Conservation (phyloP, 441 rosid genomes). For the Corymbia citriodora region DNA sequence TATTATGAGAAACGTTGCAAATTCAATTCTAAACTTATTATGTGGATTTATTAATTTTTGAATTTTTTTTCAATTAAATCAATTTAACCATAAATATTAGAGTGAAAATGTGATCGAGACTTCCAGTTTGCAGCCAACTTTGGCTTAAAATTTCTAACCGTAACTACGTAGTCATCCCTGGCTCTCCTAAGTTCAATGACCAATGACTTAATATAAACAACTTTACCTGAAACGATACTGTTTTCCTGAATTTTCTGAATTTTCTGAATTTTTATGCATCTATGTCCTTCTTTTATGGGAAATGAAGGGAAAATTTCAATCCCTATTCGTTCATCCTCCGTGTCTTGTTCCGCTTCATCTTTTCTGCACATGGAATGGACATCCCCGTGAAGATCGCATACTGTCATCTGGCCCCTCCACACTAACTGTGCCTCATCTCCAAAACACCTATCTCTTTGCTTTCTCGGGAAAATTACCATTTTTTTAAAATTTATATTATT, state of each 20-base stretch:
- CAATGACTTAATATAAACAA: background rate
- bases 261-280: background rate
- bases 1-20: background rate
- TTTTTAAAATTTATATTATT: too few relatives aligned
- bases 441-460: background rate
- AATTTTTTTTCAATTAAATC: too few relatives aligned
- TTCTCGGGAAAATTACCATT: background rate
- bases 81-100: too few relatives aligned
- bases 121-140: too few relatives aligned
- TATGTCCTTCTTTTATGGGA: background rate
- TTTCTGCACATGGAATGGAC: background rate
- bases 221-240: background rate
- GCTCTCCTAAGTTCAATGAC: too few relatives aligned
- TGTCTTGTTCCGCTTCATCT: background rate
- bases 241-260: too few relatives aligned
- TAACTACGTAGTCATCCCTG: background rate
- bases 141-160: too few relatives aligned
- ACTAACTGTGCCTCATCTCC: background rate
- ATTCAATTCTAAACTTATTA: too few relatives aligned
- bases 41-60: too few relatives aligned
- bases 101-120: background rate
- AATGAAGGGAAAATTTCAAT: too few relatives aligned
- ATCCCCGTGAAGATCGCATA: background rate
- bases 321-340: background rate
- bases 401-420: background rate